Evolutionary conservation across 2,329 filamentous ascomycete genomes (phyloP).

Genomic region (Aureobasidium leucospermi): DNA sequence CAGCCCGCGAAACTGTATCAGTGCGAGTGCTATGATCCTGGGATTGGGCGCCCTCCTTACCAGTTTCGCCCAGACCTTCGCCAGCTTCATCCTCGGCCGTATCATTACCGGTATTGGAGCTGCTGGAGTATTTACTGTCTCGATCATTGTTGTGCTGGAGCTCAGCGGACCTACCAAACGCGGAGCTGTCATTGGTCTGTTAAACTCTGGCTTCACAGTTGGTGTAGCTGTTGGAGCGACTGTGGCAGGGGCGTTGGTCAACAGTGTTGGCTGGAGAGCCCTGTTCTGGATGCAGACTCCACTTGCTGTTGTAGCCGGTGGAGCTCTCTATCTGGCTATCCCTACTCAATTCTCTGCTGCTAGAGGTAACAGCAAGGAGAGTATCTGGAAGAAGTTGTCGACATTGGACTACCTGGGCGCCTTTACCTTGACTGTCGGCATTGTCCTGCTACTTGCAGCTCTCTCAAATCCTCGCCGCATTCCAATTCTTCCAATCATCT

Average conservation of each 20-base stretch:
- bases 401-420: constrained; percentile 71
- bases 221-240: constrained; percentile 67
- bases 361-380: constrained; percentile 27
- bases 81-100: constrained; percentile 61
- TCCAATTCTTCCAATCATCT: constrained; percentile 49
- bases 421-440: constrained; percentile 52
- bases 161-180: constrained; percentile 59
- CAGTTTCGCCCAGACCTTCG: constrained; percentile 51
- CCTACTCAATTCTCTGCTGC: constrained; percentile 39
- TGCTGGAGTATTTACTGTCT: constrained; percentile 64
- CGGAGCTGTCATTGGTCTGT: constrained; percentile 65
- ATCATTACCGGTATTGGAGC: constrained; percentile 61
- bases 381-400: constrained; percentile 48
- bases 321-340: constrained; percentile 58
- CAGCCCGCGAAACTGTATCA: constrained; percentile 57
- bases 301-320: constrained; percentile 52
- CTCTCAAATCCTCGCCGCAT: constrained; percentile 58
- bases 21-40: constrained; percentile 53
- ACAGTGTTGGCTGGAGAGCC: constrained; percentile 61
- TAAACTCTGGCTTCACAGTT: constrained; percentile 65
- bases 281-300: constrained; percentile 70
- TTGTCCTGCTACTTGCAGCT: constrained; percentile 65
- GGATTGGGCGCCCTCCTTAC: constrained; percentile 59
- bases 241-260: constrained; percentile 58
- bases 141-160: constrained; percentile 70